Evolutionary conservation across 306 rosid genomes (phyloP).

Genomic region (Pyrus communis): DNA sequence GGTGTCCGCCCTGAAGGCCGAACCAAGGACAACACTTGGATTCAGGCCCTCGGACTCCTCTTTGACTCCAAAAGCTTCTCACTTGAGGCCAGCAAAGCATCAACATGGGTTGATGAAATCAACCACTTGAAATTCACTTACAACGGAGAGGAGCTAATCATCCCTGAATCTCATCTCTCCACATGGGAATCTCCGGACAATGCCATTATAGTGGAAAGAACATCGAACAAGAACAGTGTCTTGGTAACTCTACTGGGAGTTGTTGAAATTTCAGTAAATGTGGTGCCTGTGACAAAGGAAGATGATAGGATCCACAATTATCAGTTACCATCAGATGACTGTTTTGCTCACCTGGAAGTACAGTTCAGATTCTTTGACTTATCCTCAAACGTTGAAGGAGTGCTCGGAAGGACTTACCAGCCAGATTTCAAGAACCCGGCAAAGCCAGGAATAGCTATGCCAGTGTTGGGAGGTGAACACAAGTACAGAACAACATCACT

Average conservation of each 20-base stretch:
- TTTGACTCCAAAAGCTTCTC: slow-evolving; percentile 41
- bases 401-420: slow-evolving; percentile 78
- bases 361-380: slow-evolving; percentile 67
- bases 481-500: slow-evolving; percentile 67
- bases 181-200: slow-evolving; percentile 37
- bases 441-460: slow-evolving; percentile 74
- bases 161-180: slow-evolving; percentile 48
- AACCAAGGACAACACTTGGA: slow-evolving; percentile 71
- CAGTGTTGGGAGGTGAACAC: slow-evolving; percentile 74
- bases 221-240: slow-evolving; percentile 56
- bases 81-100: slow-evolving; percentile 45
- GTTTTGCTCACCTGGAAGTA: slow-evolving; percentile 77
- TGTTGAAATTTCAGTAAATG: slow-evolving; percentile 55
- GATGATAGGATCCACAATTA: slow-evolving; percentile 73
- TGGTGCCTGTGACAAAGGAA: slow-evolving; percentile 72
- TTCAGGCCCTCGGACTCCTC: slow-evolving; percentile 75
- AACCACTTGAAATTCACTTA: slow-evolving; percentile 52
- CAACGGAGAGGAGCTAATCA: slow-evolving; percentile 34
- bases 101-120: slow-evolving; percentile 42
- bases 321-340: slow-evolving; percentile 55
- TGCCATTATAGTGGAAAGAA: slow-evolving; percentile 48
- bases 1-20: slow-evolving; percentile 63
- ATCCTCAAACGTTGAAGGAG: slow-evolving; percentile 72
- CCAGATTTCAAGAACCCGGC: slow-evolving; percentile 69
- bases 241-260: slow-evolving; percentile 33